Evolutionary conservation across 192 early-diverging fungal species (phyloP).

Genomic region (Radiomyces spectabilis): DNA sequence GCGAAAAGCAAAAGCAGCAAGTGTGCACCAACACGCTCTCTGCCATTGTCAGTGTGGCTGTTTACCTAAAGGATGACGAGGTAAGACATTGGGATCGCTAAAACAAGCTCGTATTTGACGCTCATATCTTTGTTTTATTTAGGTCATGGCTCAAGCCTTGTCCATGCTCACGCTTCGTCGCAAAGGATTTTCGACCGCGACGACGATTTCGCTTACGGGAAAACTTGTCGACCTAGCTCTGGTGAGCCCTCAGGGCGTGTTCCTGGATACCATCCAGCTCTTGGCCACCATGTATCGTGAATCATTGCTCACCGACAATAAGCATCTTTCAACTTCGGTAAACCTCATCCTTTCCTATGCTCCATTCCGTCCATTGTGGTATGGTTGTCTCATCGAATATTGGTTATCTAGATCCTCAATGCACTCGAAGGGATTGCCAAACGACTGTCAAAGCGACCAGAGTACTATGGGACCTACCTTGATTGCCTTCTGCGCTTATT

Average conservation of each 20-base stretch:
- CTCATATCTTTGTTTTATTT: not conserved
- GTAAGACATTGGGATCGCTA: too few relatives aligned
- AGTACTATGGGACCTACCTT: constrained; percentile 48
- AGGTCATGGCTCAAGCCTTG: constrained; percentile 53
- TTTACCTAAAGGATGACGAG: constrained; percentile 42
- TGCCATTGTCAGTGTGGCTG: constrained; percentile 43
- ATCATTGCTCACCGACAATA: constrained; percentile 35
- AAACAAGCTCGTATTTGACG: not conserved
- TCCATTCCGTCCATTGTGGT: too few relatives aligned
- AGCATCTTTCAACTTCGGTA: constrained; percentile 42
- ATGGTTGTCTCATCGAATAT: not conserved
- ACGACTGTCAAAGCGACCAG: constrained; percentile 37
- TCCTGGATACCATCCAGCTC: constrained; percentile 52
- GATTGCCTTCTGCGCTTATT: constrained; percentile 44
- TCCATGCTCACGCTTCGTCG: constrained; percentile 60
- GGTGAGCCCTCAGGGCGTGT: constrained; percentile 41
- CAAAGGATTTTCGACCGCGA: constrained; percentile 37
- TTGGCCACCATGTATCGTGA: constrained; percentile 39
- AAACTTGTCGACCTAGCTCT: constrained; percentile 56
- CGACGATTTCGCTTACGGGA: constrained; percentile 45
- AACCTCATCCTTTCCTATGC: not conserved
- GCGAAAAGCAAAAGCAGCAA: constrained; percentile 29
- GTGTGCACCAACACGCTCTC: constrained; percentile 45
- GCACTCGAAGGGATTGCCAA: constrained; percentile 42
- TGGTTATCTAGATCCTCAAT: constrained; percentile 30